Conservation (phyloP, 805 yeast genomes). For the Millerozyma acaciae region DNA sequence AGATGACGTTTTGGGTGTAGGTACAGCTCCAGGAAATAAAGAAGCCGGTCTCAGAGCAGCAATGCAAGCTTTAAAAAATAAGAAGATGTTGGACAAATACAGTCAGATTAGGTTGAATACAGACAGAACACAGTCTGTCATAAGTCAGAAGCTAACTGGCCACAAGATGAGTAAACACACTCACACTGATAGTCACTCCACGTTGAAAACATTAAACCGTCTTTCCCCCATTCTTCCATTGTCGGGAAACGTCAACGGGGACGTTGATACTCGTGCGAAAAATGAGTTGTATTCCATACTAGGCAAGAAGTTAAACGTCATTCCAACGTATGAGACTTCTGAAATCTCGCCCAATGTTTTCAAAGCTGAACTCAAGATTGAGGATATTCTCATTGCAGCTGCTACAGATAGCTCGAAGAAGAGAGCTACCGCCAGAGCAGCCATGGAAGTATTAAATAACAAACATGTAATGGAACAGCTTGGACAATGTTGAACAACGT, state of each 20-base stretch:
- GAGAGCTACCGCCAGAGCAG: slow-evolving; percentile 39
- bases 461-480: slow-evolving; percentile 5
- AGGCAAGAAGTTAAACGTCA: slow-evolving; percentile 30
- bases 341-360: slow-evolving; percentile 20
- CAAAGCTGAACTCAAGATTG: slow-evolving; percentile 27
- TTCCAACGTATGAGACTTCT: slow-evolving; percentile 31
- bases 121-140: slow-evolving; percentile 15
- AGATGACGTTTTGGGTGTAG: slow-evolving; percentile 65
- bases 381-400: slow-evolving; percentile 24
- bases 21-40: slow-evolving; percentile 63
- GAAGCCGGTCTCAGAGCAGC: slow-evolving; percentile 88
- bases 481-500: too few species aligned
- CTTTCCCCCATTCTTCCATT: slow-evolving; percentile 21
- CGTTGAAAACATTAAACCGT: background rate
- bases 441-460: slow-evolving; percentile 30
- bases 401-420: slow-evolving; percentile 36
- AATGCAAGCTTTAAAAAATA: slow-evolving; percentile 64
- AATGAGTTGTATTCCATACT: slow-evolving; percentile 37
- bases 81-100: slow-evolving; percentile 58
- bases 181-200: background rate
- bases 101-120: slow-evolving; percentile 44
- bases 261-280: slow-evolving; percentile 32
- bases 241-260: slow-evolving; percentile 14
- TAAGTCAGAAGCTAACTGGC: slow-evolving; percentile 6
- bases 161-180: background rate